These are phyloP conservation scores for Fusarium avenaceum DNA, from an alignment of 2,329 filamentous ascomycete species.

Conservation along the genomic window DNA sequence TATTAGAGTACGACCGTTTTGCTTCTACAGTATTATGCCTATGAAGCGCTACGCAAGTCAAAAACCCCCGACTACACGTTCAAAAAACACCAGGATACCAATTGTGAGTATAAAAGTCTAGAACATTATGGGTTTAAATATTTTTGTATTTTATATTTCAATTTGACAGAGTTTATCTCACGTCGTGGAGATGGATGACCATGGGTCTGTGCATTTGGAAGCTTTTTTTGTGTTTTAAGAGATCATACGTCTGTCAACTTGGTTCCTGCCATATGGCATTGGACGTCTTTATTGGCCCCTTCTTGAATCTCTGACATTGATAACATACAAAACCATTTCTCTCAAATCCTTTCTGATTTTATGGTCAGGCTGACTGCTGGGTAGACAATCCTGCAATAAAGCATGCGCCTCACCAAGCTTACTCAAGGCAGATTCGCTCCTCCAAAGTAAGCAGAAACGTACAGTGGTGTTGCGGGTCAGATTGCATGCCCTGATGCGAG, in stretches of 20 bases:
- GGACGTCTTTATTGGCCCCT: neutral
- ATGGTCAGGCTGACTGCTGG: neutral
- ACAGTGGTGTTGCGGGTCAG: neutral
- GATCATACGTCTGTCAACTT: conserved; percentile 6
- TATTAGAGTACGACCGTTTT: too few relatives aligned
- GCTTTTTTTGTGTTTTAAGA: neutral
- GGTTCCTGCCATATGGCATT: neutral
- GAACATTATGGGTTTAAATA: neutral
- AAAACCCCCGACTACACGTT: too few relatives aligned
- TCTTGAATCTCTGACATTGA: neutral
- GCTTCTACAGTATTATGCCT: too few relatives aligned
- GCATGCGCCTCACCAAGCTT: neutral
- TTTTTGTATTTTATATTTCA: too few relatives aligned
- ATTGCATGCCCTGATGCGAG: neutral
- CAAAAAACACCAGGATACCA: neutral
- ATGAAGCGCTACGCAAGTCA: too few relatives aligned
- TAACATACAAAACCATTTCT: neutral
- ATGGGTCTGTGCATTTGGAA: neutral
- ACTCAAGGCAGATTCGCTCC: neutral
- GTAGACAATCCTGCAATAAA: neutral
- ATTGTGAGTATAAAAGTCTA: neutral
- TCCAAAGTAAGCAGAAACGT: neutral
- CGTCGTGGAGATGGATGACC: neutral
- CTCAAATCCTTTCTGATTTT: neutral
- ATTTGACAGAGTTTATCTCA: neutral